Conservation (phyloP, 202 grass and related monocot genomes). For the Panicum hallii region DNA sequence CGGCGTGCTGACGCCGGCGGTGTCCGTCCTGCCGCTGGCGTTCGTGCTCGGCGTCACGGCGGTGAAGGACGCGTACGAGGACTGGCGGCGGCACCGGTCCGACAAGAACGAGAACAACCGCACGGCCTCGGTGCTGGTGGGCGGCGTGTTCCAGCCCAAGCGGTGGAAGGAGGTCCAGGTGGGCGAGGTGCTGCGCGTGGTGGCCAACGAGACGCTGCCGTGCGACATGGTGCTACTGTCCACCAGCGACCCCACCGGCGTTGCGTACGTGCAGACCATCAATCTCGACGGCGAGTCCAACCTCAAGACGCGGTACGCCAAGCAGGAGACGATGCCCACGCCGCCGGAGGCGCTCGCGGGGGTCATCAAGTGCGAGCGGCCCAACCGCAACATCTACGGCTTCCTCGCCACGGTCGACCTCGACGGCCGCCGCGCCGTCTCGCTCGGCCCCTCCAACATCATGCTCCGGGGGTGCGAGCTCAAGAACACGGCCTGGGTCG, state of each 20-base stretch:
- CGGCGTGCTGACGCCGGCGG: slow-evolving; percentile 60
- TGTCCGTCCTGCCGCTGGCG: slow-evolving; percentile 66
- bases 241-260: slow-evolving; percentile 86
- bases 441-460: slow-evolving; percentile 82
- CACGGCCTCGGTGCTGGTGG: slow-evolving; percentile 43
- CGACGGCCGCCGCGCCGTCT: slow-evolving; percentile 53
- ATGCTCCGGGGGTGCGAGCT: slow-evolving; percentile 88
- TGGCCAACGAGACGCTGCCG: slow-evolving; percentile 74
- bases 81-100: slow-evolving; percentile 83
- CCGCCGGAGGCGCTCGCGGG: slow-evolving; percentile 52
- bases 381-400: slow-evolving; percentile 93
- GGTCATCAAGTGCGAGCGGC: slow-evolving; percentile 80
- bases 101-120: slow-evolving; percentile 85
- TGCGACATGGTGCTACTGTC: slow-evolving; percentile 89
- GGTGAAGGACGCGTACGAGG: slow-evolving; percentile 92
- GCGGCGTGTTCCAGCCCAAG: slow-evolving; percentile 58
- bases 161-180: slow-evolving; percentile 71
- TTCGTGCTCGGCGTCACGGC: slow-evolving; percentile 81
- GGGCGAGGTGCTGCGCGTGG: slow-evolving; percentile 70
- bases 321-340: slow-evolving; percentile 70
- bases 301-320: slow-evolving; percentile 88
- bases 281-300: slow-evolving; percentile 98
- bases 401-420: slow-evolving; percentile 84
- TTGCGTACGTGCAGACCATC: slow-evolving; percentile 87
- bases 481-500: slow-evolving; percentile 84